Evolutionary conservation across 192 early-diverging fungal species (phyloP), one percentile per base, ranked within the genome.

Genomic region (Umbelopsis ramanniana): DNA sequence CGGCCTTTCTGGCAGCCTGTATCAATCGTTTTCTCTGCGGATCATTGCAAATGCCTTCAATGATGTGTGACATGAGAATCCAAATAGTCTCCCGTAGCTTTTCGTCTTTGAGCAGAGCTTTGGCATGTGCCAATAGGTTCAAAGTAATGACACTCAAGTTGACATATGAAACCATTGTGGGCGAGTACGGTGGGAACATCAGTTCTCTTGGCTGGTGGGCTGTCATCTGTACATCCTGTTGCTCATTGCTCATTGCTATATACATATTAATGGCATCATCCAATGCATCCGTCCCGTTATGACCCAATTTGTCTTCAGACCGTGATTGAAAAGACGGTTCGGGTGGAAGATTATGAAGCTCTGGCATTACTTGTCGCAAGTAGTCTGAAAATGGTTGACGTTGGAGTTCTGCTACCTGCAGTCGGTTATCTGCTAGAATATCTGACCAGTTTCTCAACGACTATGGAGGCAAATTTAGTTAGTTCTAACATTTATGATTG

Each of bases 21-120:
- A 63, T 15, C 6, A 63, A 37, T 5, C 57, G 57, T n/a, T 38
- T 38, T 63, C 57, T 22, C 11, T 35, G 33, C 5, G 57, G 57
- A 37, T 63, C 57, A 17, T 17, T 63, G 14, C 11, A 37, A 8
- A 63, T 22, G 33, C 57, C 57, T 37, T 63, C 57, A 14, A 63
- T 26, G 19, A 63, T 63, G 8, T 63, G 57, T 8, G 33, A 35
- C 57, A 63, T 63, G 14, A 63, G 26, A 37, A 63, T 63, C 57
- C 57, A 63, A 37, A 63, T 63, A 29, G 12, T 63, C 33, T 63
- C 57, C 33, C 19, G 11, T 4, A 63, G 57, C 57, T 63, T 63
- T 35, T 63, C 33, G 33, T n/a, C 17, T 19, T 29, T 15, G n/a
- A 37, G 17, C 19, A 37, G 10, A n/a, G 10, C 57, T 26, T 63